A percentile compares a stretch with the other conserved stretches of the same genome.
phyloP scores from a whole-genome alignment of 2,329 filamentous ascomycete species.

The Aspergillus sp. region DNA sequence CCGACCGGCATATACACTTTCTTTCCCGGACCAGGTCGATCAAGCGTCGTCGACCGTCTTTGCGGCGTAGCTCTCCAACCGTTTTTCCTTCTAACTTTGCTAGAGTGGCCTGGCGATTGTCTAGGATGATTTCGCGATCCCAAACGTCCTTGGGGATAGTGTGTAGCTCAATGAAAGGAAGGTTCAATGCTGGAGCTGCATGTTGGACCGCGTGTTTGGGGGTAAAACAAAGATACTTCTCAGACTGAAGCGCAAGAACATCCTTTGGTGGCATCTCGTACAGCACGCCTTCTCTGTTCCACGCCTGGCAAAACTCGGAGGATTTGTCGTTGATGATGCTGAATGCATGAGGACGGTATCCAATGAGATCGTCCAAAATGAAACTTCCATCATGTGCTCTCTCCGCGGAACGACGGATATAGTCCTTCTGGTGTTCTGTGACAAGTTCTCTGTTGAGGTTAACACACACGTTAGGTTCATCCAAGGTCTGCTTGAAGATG shows the following conservation, averaged over 20 bases:
- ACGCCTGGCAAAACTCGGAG: constrained; percentile 27
- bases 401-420: constrained; percentile 26
- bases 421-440: constrained; percentile 28
- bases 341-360: constrained; percentile 30
- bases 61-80: constrained; percentile 36
- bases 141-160: constrained; percentile 17
- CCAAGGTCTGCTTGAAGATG: constrained; percentile 33
- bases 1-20: constrained; percentile 37
- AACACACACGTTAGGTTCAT: constrained; percentile 27
- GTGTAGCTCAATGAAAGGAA: constrained; percentile 28
- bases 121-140: constrained; percentile 28
- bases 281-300: constrained; percentile 29
- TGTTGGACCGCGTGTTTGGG: constrained; percentile 16
- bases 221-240: constrained; percentile 35
- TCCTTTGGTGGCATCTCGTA: constrained; percentile 31
- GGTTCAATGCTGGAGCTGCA: constrained; percentile 17
- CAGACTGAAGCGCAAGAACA: constrained; percentile 32
- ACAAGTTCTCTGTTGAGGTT: constrained; percentile 28
- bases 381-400: constrained; percentile 16
- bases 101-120: constrained; percentile 33
- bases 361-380: constrained; percentile 25
- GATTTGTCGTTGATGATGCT: constrained; percentile 24
- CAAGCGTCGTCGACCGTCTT: constrained; percentile 23
- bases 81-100: constrained; percentile 36
- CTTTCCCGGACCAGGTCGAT: constrained; percentile 29